Evolutionary conservation across 2,329 filamentous ascomycete species (phyloP).

Genomic region (Septoria petroselini): DNA sequence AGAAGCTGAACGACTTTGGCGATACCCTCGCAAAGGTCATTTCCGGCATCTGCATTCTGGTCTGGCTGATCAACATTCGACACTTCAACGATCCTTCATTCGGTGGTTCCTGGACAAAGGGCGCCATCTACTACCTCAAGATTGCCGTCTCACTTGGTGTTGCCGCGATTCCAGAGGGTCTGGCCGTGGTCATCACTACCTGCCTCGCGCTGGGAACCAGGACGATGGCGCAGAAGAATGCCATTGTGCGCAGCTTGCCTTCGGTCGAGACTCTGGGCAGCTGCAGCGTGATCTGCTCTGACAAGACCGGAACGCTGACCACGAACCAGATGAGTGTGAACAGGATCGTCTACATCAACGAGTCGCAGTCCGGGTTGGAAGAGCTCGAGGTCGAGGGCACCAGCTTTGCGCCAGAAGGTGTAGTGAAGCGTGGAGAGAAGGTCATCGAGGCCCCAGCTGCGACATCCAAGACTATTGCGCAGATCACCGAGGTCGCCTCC

Average conservation of each 20-base stretch:
- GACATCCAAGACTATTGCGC: constrained; percentile 71
- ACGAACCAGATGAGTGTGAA: constrained; percentile 99
- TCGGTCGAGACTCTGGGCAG: constrained; percentile 97
- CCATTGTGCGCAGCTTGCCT: constrained; percentile 90
- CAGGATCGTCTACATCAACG: constrained; percentile 80
- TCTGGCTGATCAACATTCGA: constrained; percentile 97
- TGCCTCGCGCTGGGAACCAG: constrained; percentile 92
- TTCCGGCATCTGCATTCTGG: constrained; percentile 89
- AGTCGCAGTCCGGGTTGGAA: constrained; percentile 69
- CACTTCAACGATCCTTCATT: constrained; percentile 95
- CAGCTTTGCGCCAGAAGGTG: constrained; percentile 81
- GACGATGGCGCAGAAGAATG: constrained; percentile 98
- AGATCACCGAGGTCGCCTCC: constrained; percentile 67
- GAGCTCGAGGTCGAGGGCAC: constrained; percentile 90
- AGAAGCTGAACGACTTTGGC: constrained; percentile 98
- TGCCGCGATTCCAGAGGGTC: constrained; percentile 93
- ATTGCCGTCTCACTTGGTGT: constrained; percentile 98
- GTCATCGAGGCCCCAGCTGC: constrained; percentile 64
- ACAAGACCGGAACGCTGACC: constrained; percentile 97
- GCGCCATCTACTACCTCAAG: constrained; percentile 98
- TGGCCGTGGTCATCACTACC: constrained; percentile 98
- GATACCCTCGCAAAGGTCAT: constrained; percentile 97
- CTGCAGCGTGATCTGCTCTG: constrained; percentile 98
- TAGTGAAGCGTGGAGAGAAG: constrained; percentile 65
- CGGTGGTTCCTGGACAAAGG: constrained; percentile 82